Conservation (phyloP, 805 yeast species). For the Candida palmyrensis region DNA sequence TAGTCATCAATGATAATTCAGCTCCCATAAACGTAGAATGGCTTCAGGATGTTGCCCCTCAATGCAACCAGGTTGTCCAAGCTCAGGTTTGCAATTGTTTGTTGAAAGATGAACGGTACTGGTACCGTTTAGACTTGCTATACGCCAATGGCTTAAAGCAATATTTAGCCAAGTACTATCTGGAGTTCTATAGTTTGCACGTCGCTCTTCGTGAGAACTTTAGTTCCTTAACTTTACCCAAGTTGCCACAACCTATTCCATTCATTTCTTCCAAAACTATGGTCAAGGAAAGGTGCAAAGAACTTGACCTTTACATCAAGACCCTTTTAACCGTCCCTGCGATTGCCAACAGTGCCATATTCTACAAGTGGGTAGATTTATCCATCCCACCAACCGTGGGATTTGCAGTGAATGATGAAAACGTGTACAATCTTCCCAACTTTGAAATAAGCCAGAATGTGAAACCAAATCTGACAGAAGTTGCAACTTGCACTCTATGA, state of each 20-base stretch:
- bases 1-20: conserved; percentile 36
- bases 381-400: conserved; percentile 1
- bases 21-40: conserved; percentile 35
- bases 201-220: conserved; percentile 21
- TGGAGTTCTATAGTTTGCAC: conserved; percentile 47
- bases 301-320: conserved; percentile 35
- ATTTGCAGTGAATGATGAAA: conserved; percentile 1
- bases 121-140: conserved; percentile 45
- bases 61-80: neutral
- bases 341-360: conserved; percentile 7
- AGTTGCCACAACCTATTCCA: conserved; percentile 45
- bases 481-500: neutral
- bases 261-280: conserved; percentile 16
- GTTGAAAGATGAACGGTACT: conserved; percentile 38
- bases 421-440: conserved; percentile 9
- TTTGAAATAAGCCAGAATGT: conserved; percentile 18
- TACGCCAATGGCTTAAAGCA: conserved; percentile 30
- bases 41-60: conserved; percentile 18
- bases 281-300: conserved; percentile 31
- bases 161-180: conserved; percentile 44
- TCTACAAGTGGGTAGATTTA: conserved; percentile 25
- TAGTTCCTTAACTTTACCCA: conserved; percentile 24
- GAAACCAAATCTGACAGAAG: conserved; percentile 9
- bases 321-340: conserved; percentile 20
- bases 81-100: conserved; percentile 7